Percentiles rank a stretch among this genome's conserved stretches.
phyloP scores from a whole-genome alignment of 345 rosid species.

The Corymbia maculata region DNA sequence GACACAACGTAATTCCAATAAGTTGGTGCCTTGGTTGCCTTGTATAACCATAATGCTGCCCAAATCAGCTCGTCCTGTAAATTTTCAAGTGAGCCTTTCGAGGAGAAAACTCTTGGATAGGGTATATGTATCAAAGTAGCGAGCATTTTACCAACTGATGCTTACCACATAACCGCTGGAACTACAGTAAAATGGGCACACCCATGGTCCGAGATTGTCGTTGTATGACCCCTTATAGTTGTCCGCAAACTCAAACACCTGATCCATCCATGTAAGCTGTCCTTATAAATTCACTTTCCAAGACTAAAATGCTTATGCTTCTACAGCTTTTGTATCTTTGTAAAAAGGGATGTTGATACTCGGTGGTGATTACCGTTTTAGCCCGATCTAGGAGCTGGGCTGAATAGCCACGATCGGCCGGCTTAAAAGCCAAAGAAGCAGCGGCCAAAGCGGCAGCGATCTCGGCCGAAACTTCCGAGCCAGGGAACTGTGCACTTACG shows the following conservation, averaged over 20 bases:
- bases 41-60: constrained; percentile 84
- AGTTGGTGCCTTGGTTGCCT: constrained; percentile 37
- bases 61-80: constrained; percentile 74
- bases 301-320: neutral
- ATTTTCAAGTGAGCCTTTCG: neutral
- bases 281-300: neutral
- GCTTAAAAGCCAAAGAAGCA: constrained; percentile 56
- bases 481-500: constrained; percentile 46
- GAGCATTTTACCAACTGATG: neutral
- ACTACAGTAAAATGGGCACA: constrained; percentile 80
- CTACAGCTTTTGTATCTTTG: neutral
- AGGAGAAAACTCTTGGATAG: neutral
- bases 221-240: constrained; percentile 62
- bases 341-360: neutral
- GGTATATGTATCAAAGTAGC: neutral
- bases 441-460: constrained; percentile 85
- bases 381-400: constrained; percentile 44
- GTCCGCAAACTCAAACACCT: constrained; percentile 78
- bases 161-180: constrained; percentile 60
- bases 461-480: constrained; percentile 82
- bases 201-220: constrained; percentile 31
- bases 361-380: constrained; percentile 11
- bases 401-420: constrained; percentile 36
- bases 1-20: constrained; percentile 34
- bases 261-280: neutral